These are phyloP conservation scores for Rhodotorula diobovata DNA, from an alignment of 768 basidiomycete species.

Conservation along the genomic window DNA sequence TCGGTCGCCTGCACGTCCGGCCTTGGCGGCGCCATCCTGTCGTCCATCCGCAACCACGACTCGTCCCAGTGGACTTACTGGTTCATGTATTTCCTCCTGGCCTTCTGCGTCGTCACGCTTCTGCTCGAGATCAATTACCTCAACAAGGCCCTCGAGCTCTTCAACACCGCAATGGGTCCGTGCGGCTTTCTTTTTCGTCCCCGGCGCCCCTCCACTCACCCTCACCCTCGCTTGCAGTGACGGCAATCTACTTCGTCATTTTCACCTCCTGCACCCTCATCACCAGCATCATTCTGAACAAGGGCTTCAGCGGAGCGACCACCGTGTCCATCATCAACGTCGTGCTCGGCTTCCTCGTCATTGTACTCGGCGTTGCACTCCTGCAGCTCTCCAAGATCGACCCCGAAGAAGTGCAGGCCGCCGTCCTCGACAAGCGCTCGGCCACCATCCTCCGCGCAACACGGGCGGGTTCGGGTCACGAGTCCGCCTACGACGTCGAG, in stretches of 20 bases:
- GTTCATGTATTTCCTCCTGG: slow-evolving; percentile 55
- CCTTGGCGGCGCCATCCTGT: slow-evolving; percentile 83
- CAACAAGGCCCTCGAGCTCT: slow-evolving; percentile 90
- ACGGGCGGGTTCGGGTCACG: slow-evolving; percentile 56
- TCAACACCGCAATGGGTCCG: slow-evolving; percentile 60
- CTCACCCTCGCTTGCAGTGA: background rate
- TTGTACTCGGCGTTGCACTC: slow-evolving; percentile 52
- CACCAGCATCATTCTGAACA: slow-evolving; percentile 62
- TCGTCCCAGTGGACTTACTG: slow-evolving; percentile 72
- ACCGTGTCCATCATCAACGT: slow-evolving; percentile 78
- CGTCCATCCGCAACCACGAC: slow-evolving; percentile 51
- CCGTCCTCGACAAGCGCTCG: slow-evolving; percentile 71
- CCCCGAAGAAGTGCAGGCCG: slow-evolving; percentile 58
- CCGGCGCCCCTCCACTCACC: too few relatives aligned
- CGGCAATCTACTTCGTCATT: slow-evolving; percentile 37
- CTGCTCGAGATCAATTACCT: slow-evolving; percentile 90
- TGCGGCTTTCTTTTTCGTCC: background rate
- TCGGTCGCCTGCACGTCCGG: slow-evolving; percentile 93
- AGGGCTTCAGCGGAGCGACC: slow-evolving; percentile 71
- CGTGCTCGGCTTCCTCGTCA: slow-evolving; percentile 69
- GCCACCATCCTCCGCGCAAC: slow-evolving; percentile 89
- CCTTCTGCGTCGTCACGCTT: slow-evolving; percentile 64
- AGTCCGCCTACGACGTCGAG: slow-evolving; percentile 59
- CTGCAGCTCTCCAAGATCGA: slow-evolving; percentile 95
- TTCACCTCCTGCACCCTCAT: slow-evolving; percentile 52